Evolutionary conservation across 305 asterid genomes (phyloP), one percentile per base, ranked within the genome.

Genomic region (Salvia sclarea): DNA sequence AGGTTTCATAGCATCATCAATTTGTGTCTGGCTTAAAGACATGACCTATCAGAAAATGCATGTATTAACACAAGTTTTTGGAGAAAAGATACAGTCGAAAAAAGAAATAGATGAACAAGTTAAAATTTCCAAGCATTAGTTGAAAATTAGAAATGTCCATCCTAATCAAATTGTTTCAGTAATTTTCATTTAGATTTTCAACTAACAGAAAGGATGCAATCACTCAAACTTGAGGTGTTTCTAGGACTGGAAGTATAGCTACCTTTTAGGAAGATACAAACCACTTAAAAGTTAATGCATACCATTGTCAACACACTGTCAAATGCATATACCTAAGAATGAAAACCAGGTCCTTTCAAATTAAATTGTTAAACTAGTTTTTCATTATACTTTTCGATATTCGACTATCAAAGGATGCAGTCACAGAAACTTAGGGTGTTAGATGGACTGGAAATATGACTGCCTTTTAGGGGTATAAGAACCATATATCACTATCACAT

Each of bases 1-100:
- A 64, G 97, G 91, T 67, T 84, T 83, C 96, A 85, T 89, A 25
- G 95, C 97, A 80, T 95, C 98, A 52, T 89, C 95, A 71, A 95
- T 86, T 75, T 89, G 97, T 33, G 86, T 86, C 86, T 89, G 99
- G 60, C 94, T 88, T 84, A 91, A 78, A 65, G 94, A 74, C 89
- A 92, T 89, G 62, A 89, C 97, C 96, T 92, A 73, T 61, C 70
- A 84, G 63, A 75, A 72, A 75, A 59, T 33, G 66, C 70, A 68
- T 59, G 41, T 33, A 66, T 70, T 28, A 53, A 67, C 50, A 75
- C 7, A 55, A 31, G 6, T 52, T 30, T 20, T 30, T 25, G 2
- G 3, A 30, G 38, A 68, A 66, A 64, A 50, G 31, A 55, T 57
- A 49, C 7, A 63, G n/a, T 21, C 4, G 38, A 47, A 65, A 30